phyloP scores from a whole-genome alignment of 495 filamentous ascomycete species.

The Cercophora sp. region DNA sequence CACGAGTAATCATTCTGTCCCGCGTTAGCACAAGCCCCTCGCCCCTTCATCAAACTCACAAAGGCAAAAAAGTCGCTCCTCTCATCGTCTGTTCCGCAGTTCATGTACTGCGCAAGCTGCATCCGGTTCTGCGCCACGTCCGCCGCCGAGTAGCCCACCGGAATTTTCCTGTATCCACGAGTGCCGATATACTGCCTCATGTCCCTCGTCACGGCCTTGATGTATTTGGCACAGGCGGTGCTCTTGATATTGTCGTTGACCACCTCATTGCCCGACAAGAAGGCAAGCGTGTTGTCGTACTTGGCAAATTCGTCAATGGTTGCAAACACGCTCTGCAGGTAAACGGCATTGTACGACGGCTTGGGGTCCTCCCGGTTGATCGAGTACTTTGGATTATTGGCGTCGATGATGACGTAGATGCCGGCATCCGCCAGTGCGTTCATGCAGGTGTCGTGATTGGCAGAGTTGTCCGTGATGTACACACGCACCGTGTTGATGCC shows the following conservation, averaged over 20 bases:
- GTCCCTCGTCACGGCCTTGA: slow-evolving; percentile 92
- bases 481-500: slow-evolving; percentile 90
- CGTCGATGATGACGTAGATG: slow-evolving; percentile 87
- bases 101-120: slow-evolving; percentile 89
- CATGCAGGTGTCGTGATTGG: slow-evolving; percentile 84
- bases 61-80: slow-evolving; percentile 94
- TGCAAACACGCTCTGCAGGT: slow-evolving; percentile 88
- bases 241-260: slow-evolving; percentile 75
- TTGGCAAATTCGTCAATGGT: slow-evolving; percentile 84
- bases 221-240: slow-evolving; percentile 72
- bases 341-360: slow-evolving; percentile 81
- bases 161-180: slow-evolving; percentile 72
- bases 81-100: slow-evolving; percentile 84
- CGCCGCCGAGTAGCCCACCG: slow-evolving; percentile 90
- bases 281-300: slow-evolving; percentile 86
- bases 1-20: slow-evolving; percentile 88
- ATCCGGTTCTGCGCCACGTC: slow-evolving; percentile 82
- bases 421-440: slow-evolving; percentile 71
- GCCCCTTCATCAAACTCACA: slow-evolving; percentile 28
- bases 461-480: slow-evolving; percentile 88
- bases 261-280: slow-evolving; percentile 97
- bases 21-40: neutral
- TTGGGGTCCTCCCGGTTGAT: slow-evolving; percentile 74
- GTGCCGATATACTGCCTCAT: slow-evolving; percentile 79
- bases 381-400: slow-evolving; percentile 60